These are phyloP conservation scores for Fusarium agapanthi DNA, from an alignment of 2,329 filamentous ascomycete species.

Conservation along the genomic window DNA sequence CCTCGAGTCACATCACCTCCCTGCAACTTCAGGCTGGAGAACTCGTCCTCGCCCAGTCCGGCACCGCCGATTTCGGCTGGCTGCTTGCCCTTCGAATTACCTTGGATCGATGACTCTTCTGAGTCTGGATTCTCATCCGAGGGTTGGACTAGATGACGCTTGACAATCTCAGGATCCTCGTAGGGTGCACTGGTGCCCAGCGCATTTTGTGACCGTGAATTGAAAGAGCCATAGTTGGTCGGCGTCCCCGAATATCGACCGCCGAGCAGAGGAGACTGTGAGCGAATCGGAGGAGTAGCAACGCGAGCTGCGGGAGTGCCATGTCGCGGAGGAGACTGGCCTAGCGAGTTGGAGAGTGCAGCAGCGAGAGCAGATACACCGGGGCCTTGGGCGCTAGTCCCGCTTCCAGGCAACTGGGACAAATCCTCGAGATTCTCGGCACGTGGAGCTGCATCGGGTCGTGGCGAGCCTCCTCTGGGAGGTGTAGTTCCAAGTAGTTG, in stretches of 20 bases:
- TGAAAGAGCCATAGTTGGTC: slow-evolving; percentile 87
- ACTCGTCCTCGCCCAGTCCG: slow-evolving; percentile 76
- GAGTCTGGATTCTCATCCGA: slow-evolving; percentile 57
- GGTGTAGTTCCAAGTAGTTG: slow-evolving; percentile 49
- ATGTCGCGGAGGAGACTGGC: slow-evolving; percentile 74
- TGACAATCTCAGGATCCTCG: slow-evolving; percentile 92
- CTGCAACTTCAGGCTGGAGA: slow-evolving; percentile 91
- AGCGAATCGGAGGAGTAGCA: slow-evolving; percentile 62
- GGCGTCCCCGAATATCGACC: slow-evolving; percentile 59
- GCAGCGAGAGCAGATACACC: slow-evolving; percentile 89
- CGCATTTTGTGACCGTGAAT: slow-evolving; percentile 68
- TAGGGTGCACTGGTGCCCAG: slow-evolving; percentile 64
- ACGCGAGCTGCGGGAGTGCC: slow-evolving; percentile 68
- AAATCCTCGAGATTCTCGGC: slow-evolving; percentile 52
- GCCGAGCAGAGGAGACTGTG: slow-evolving; percentile 52
- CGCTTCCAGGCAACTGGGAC: slow-evolving; percentile 72
- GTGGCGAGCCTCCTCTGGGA: slow-evolving; percentile 49
- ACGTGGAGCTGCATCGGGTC: slow-evolving; percentile 32
- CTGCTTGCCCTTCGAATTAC: slow-evolving; percentile 64
- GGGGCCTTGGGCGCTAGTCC: slow-evolving; percentile 74
- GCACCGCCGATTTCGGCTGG: slow-evolving; percentile 49
- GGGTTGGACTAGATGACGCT: slow-evolving; percentile 84
- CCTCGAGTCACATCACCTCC: slow-evolving; percentile 94
- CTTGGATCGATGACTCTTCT: slow-evolving; percentile 56
- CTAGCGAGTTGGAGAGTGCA: slow-evolving; percentile 80